These are phyloP conservation scores for Dictyostelium brefeldianum DNA, from an alignment of 78 protist species.

Conservation along the genomic window DNA sequence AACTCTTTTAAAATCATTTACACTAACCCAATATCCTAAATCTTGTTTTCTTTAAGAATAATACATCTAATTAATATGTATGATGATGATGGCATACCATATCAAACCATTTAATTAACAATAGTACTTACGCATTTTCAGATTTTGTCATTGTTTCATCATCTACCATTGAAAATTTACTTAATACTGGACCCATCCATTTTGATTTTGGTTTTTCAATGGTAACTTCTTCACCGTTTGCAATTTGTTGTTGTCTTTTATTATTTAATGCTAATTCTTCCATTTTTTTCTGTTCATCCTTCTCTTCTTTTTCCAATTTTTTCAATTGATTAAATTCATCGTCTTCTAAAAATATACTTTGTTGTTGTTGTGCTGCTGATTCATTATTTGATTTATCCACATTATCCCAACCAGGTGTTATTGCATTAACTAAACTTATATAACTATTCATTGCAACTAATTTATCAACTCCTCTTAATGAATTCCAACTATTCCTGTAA, in stretches of 20 bases:
- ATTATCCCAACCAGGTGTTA: slow-evolving; percentile 63
- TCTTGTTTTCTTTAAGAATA: slow-evolving; percentile 11
- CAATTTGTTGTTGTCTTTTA: slow-evolving; percentile 6
- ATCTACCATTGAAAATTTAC: slow-evolving; percentile 41
- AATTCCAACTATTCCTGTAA: slow-evolving; percentile 43
- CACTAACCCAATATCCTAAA: slow-evolving; percentile 37
- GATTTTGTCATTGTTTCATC: slow-evolving; percentile 22
- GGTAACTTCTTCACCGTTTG: background rate
- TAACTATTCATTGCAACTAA: slow-evolving; percentile 53
- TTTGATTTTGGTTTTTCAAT: slow-evolving; percentile 16
- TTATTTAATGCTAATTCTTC: background rate
- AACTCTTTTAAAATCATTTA: slow-evolving; percentile 24
- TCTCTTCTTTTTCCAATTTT: slow-evolving; percentile 13
- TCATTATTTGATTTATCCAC: background rate
- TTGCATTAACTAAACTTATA: slow-evolving; percentile 1
- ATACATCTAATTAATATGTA: background rate
- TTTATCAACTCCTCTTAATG: slow-evolving; percentile 33
- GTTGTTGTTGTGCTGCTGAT: background rate
- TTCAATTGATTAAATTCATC: slow-evolving; percentile 3
- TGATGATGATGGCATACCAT: too few relatives aligned
- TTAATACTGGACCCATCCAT: slow-evolving; percentile 63
- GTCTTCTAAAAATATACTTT: slow-evolving; percentile 16
- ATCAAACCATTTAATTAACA: too few relatives aligned
- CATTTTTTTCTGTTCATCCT: background rate
- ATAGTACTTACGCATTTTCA: background rate